These are phyloP conservation scores for Ogataea paradorogensis DNA, from an alignment of 805 yeast genomes.

Conservation along the genomic window DNA sequence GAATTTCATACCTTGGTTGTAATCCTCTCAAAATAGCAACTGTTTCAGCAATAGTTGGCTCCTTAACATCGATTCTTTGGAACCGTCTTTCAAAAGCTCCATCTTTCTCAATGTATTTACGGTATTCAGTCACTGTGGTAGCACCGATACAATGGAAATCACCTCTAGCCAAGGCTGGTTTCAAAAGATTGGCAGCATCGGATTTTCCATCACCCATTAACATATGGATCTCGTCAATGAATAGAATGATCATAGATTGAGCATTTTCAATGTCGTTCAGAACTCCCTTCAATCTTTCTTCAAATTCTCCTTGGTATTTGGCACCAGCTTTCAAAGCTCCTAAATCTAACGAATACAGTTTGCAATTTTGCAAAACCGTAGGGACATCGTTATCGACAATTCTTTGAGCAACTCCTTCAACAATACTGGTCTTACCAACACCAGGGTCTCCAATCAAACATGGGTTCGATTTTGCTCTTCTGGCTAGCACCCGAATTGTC, in stretches of 20 bases:
- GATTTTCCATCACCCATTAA: slow-evolving; percentile 98
- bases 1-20: slow-evolving; percentile 92
- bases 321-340: slow-evolving; percentile 99
- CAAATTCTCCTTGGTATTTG: slow-evolving; percentile 97
- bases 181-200: slow-evolving; percentile 94
- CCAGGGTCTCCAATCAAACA: slow-evolving; percentile 98
- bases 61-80: slow-evolving; percentile 95
- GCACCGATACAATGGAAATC: slow-evolving; percentile 97
- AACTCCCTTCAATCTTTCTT: slow-evolving; percentile 96
- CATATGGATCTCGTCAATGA: slow-evolving; percentile 98
- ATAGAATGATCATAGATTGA: slow-evolving; percentile 78
- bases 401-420: slow-evolving; percentile 98
- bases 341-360: slow-evolving; percentile 82
- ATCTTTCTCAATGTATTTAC: slow-evolving; percentile 89
- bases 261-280: slow-evolving; percentile 90
- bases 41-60: slow-evolving; percentile 88
- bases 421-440: slow-evolving; percentile 97
- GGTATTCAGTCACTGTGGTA: slow-evolving; percentile 91
- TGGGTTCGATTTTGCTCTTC: slow-evolving; percentile 96
- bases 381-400: slow-evolving; percentile 96
- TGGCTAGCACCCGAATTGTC: slow-evolving; percentile 90
- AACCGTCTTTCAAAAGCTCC: slow-evolving; percentile 99
- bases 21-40: slow-evolving; percentile 95
- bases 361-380: slow-evolving; percentile 73
- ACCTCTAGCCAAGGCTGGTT: slow-evolving; percentile 97